Percentiles rank a stretch among this genome's conserved stretches.
phyloP scores from a whole-genome alignment of 1,139 yeast genomes.

The Taphrina pruni region DNA sequence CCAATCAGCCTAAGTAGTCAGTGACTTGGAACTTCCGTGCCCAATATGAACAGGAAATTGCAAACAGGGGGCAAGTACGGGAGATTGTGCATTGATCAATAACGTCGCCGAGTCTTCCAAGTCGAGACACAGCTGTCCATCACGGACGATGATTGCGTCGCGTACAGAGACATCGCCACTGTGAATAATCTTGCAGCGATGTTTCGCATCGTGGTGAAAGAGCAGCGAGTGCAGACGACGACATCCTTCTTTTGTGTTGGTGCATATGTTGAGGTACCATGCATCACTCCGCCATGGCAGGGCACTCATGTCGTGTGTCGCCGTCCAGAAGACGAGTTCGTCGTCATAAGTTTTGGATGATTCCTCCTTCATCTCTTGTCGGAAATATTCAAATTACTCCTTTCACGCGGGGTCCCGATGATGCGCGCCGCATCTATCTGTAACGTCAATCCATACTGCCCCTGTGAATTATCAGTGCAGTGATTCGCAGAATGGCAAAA shows the following conservation, averaged over 20 bases:
- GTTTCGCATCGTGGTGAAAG: not conserved
- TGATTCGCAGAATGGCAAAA: not conserved
- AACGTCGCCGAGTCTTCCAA: not conserved
- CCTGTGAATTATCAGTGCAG: not conserved
- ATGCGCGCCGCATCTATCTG: not conserved
- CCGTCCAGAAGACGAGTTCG: not conserved
- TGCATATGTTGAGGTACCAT: constrained; percentile 18
- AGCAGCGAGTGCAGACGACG: not conserved
- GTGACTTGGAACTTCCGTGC: too few species aligned
- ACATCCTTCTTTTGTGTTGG: not conserved
- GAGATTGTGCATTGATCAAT: constrained; percentile 1
- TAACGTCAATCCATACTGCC: not conserved
- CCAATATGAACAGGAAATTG: not conserved
- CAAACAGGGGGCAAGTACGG: not conserved
- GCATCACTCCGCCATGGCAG: constrained; percentile 10
- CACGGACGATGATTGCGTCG: not conserved
- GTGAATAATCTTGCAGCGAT: not conserved
- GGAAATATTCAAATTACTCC: not conserved
- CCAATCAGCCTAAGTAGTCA: constrained; percentile 4
- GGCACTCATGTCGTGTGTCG: not conserved
- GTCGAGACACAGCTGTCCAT: constrained; percentile 3
- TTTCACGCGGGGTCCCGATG: not conserved
- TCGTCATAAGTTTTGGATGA: too few species aligned
- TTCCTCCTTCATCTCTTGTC: too few species aligned
- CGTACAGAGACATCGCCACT: not conserved